Evolutionary conservation across 768 basidiomycete genomes (phyloP), one percentile per base, ranked within the genome.

Genomic region (Kwoniella newhampshirensis): DNA sequence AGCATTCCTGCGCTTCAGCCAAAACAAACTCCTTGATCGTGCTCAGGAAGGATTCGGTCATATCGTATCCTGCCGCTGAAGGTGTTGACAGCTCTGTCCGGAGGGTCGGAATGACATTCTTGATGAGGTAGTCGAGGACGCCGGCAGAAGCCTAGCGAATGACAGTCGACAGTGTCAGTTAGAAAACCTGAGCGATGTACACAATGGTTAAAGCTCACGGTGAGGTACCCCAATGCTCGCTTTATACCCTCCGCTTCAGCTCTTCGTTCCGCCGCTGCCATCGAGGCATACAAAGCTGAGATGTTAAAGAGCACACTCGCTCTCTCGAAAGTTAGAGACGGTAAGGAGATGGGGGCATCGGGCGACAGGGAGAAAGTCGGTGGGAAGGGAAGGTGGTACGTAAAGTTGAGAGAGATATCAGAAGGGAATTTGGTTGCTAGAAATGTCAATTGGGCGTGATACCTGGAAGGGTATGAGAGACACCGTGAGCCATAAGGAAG

Each of bases 1-100:
- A 90, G 71, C 90, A 94, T 78, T 99, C 96, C 65, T 98, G 94
- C 1, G 92, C 93, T 75, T 97, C 91, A 0, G 91, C 91, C 4
- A 93, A 81, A 84, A 91, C 87, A 53, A 97, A 81, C 62, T 77
- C 82, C 69, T 89, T 84, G 40, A 96, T 70, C 25, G 84, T 81
- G 44, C 79, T 80, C 21, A 89, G 67, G 64, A 87, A 86, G 0
- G 82, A 69, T 23, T 78, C 76, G 0, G 86, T 82, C 25, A 96
- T 81, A 72, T 97, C 94, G 15, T 77, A 75, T 8, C 73, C 75
- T 2, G 73, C 68, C 23, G 70, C 70, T 28, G 51, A 54, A 1
- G 66, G 60, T 13, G 67, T 61, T 32, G 66, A 70, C 7, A 75
- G 61, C 8, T 75, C 72, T 3, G 58, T 54, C 23, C 59, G 59